These are phyloP conservation scores for Trichoderma endophyticum DNA, from an alignment of 2,329 filamentous ascomycete species.

Conservation along the genomic window DNA sequence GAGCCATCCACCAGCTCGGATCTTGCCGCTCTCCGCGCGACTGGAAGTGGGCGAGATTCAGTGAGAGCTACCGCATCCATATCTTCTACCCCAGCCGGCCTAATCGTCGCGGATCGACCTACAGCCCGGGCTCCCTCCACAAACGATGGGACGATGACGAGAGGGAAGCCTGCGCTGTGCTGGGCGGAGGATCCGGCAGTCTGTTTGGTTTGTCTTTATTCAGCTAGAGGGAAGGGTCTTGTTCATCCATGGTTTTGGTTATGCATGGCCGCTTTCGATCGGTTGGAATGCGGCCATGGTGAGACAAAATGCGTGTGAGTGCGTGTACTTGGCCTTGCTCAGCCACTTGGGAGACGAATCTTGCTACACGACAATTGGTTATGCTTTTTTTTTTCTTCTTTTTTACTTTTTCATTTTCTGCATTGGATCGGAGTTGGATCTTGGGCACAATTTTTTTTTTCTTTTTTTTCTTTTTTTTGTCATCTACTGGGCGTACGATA, in stretches of 20 bases:
- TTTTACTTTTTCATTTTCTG: neutral
- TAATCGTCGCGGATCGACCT: slow-evolving; percentile 23
- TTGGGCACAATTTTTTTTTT: neutral
- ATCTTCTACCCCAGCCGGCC: slow-evolving; percentile 26
- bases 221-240: neutral
- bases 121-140: slow-evolving; percentile 21
- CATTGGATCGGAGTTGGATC: neutral
- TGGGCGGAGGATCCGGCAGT: neutral
- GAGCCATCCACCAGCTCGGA: slow-evolving; percentile 25
- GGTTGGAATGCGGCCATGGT: neutral
- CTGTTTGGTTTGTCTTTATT: neutral
- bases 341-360: neutral
- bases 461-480: neutral
- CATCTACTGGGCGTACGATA: neutral
- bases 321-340: neutral
- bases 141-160: slow-evolving; percentile 20
- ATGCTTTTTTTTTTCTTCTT: neutral
- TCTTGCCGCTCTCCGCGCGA: slow-evolving; percentile 24
- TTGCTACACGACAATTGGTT: neutral
- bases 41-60: slow-evolving; percentile 29
- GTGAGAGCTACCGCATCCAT: slow-evolving; percentile 22
- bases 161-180: neutral
- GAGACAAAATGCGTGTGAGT: neutral
- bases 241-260: neutral
- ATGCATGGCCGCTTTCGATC: neutral